These are phyloP conservation scores for Sporisorium graminicola DNA, from an alignment of 1,284 basidiomycete genomes.

Conservation along the genomic window DNA sequence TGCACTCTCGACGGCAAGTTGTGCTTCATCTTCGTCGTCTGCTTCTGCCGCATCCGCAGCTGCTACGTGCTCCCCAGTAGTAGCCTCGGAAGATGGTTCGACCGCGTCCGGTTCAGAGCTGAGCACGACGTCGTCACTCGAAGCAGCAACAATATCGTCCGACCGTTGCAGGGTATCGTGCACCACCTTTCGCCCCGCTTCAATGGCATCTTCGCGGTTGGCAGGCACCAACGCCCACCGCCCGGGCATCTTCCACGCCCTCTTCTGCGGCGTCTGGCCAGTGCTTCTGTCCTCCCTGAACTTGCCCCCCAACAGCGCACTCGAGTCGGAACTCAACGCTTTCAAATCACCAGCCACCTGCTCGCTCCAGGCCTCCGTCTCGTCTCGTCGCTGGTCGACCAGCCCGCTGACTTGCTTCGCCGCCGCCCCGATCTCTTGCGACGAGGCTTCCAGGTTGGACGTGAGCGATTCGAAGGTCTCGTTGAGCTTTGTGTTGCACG, in stretches of 20 bases:
- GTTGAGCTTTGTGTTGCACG: constrained; percentile 35
- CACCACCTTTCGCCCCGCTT: constrained; percentile 32
- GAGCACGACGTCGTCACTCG: constrained; percentile 7
- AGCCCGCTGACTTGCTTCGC: constrained; percentile 3
- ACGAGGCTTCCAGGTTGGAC: constrained; percentile 7
- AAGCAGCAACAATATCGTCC: background rate
- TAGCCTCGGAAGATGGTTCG: constrained; percentile 9
- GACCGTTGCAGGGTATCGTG: constrained; percentile 14
- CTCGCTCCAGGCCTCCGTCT: constrained; percentile 24
- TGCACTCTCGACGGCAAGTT: background rate
- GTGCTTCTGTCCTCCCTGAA: constrained; percentile 44
- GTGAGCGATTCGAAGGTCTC: constrained; percentile 29
- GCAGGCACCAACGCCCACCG: constrained; percentile 52
- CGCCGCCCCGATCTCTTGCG: constrained; percentile 7
- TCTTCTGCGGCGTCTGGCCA: constrained; percentile 59
- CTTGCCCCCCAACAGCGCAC: constrained; percentile 20
- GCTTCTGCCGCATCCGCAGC: constrained; percentile 3
- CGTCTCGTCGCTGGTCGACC: constrained; percentile 9
- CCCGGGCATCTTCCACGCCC: constrained; percentile 35
- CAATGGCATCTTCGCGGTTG: constrained; percentile 47
- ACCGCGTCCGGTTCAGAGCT: constrained; percentile 16
- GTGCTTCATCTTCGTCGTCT: background rate
- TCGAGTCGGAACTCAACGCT: constrained; percentile 29
- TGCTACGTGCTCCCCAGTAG: background rate
- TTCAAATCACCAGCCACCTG: constrained; percentile 11